Base-by-base conservation (phyloP, 1,284 basidiomycete genomes). In the Thelephora terrestris region DNA sequence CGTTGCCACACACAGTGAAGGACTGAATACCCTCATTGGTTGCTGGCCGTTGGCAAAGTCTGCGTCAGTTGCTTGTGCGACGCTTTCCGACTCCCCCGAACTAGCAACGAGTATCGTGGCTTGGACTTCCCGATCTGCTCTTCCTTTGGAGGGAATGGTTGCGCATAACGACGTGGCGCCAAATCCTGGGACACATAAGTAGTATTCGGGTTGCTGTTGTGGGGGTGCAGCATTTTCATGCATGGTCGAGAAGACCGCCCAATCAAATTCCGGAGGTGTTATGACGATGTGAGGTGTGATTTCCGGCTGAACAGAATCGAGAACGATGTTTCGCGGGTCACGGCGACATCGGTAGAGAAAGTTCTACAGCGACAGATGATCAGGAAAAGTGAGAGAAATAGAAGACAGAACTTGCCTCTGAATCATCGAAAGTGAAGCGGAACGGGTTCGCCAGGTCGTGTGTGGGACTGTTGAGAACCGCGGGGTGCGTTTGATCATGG, bases 261-360 rank as follows among this genome's bases (percentile, higher is more conserved):
- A 61, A 4, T 52, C 62, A 43, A 67, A 65, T 45, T 65, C 59
- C 39, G 70, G 65, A 34, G 70, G 69, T 16, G 73, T 70, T 43
- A 77, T 68, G 46, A 75, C 72, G 47, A 78, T 73, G 58, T 74
- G 72, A 0, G 75, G 75, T 0, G 64, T 55, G 12, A 59, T 38
- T 27, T 55, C 52, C 2, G 61, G 60, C 46, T 47, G 37, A 12
- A 40, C 21, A 36, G 62, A 62, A 46, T 64, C 60, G 29, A 64
- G 38, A 47, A 67, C 53, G 34, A 63, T 45, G 49, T 60, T 59
- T 45, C 55, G 51, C n/a, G 64, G 60, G 45, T 66, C 57, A 42
- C 57, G 42, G 24, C 50, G 37, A 29, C 52, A 50, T 21, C 27
- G 25, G 6, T 50, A 49, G 12, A 59, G 51, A 14, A 52, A 43